Evolutionary conservation across 371 early-diverging fungal genomes (phyloP).

Genomic region (Rhizomucor miehei): DNA sequence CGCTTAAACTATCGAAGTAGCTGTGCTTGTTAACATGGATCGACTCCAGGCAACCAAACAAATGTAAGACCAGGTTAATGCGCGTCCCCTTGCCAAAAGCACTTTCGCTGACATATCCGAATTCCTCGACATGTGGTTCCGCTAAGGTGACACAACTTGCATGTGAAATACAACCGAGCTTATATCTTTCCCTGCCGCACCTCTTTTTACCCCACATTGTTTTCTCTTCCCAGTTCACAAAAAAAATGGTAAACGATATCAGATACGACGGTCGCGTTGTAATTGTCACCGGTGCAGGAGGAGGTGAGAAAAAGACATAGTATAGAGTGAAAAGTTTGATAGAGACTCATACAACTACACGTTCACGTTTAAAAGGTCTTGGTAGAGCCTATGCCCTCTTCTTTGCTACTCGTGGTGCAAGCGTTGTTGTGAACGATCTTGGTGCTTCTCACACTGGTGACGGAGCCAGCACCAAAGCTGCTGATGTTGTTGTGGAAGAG

Average conservation of each 20-base stretch:
- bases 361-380: constrained; percentile 50
- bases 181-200: background rate
- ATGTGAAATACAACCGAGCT: too few species aligned
- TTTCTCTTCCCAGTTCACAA: constrained; percentile 9
- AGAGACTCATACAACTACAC: background rate
- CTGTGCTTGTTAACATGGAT: too few species aligned
- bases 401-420: constrained; percentile 88
- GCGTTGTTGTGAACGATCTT: constrained; percentile 91
- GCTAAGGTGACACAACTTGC: too few species aligned
- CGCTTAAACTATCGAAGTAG: too few species aligned
- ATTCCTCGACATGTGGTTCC: too few species aligned
- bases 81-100: too few species aligned
- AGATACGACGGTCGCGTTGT: constrained; percentile 92
- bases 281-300: constrained; percentile 97
- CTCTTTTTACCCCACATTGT: constrained; percentile 5
- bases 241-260: constrained; percentile 35
- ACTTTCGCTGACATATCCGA: too few species aligned
- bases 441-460: constrained; percentile 84
- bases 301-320: constrained; percentile 71
- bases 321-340: background rate
- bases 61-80: too few species aligned
- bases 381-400: constrained; percentile 91
- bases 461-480: constrained; percentile 75
- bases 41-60: too few species aligned
- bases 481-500: constrained; percentile 95